Base-by-base conservation (phyloP, 306 rosid genomes). In the Senna tora region DNA sequence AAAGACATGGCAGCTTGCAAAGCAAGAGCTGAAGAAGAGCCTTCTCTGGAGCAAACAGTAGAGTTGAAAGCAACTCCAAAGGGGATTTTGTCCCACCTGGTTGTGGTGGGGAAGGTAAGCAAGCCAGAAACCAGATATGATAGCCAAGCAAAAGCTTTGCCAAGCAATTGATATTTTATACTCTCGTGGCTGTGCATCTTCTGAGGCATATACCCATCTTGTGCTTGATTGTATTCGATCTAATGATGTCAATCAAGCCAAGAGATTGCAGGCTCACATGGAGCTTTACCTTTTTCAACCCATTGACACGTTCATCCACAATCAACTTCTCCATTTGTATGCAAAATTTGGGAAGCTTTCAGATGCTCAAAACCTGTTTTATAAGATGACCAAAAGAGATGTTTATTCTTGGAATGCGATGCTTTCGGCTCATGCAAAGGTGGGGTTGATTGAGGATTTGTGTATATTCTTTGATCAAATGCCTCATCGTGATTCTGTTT, bases 191-290 rank as follows among this genome's bases (percentile, higher is more conserved):
- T 75, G 78, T 69, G 85, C 83, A 21, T 66, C 89, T 55, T 65
- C 84, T 0, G 86, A 82, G 66, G 74, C 85, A 51, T 89, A 89
- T 78, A 89, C 92, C 15, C 84, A 80, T 33, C 84, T 87, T 21
- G 74, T 85, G 34, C 88, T 89, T 67, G 80, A 81, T 30, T 89
- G 96, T 65, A 87, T 79, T 74, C 88, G 80, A 57, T 72, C 87
- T 57, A 83, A 75, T 50, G 86, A 85, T 60, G 77, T 84, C 57
- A 51, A 59, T 46, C 89, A 85, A 79, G 91, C 86, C 38, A 87
- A 82, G 86, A 81, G 88, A 75, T 53, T 87, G 73, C 87, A 87
- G 52, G 83, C 87, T 53, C 92, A 87, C 85, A 89, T 89, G 89
- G 87, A 85, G 12, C 74, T 60, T 74, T 74, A 87, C 84, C 80